Percentiles rank a stretch among this genome's conserved stretches.
Conservation (phyloP, 2,329 filamentous ascomycete species). For the Atkinsonella texensis region DNA sequence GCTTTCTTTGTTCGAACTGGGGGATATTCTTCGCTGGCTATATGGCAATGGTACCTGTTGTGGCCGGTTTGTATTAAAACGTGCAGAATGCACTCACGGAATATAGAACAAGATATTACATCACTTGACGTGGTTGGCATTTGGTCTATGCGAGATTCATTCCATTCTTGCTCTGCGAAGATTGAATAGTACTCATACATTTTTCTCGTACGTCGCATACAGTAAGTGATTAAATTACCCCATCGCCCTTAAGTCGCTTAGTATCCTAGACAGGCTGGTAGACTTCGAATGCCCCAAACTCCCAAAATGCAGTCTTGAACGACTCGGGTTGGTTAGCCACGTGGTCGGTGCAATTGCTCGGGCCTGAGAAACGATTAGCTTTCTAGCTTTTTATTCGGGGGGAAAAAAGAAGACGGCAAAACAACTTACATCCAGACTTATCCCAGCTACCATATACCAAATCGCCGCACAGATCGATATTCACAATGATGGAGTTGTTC, state of each 20-base stretch:
- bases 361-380: slow-evolving; percentile 23
- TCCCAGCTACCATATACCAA: slow-evolving; percentile 36
- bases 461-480: slow-evolving; percentile 53
- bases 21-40: not conserved
- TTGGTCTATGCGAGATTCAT: too few relatives aligned
- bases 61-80: not conserved
- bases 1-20: not conserved
- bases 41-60: not conserved
- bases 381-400: not conserved
- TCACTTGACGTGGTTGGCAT: too few relatives aligned
- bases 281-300: slow-evolving; percentile 48
- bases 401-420: too few relatives aligned
- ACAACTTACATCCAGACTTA: slow-evolving; percentile 30
- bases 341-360: slow-evolving; percentile 42
- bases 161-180: too few relatives aligned
- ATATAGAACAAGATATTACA: too few relatives aligned
- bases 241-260: too few relatives aligned
- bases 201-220: too few relatives aligned
- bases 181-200: too few relatives aligned
- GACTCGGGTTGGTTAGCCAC: slow-evolving; percentile 44
- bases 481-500: slow-evolving; percentile 54
- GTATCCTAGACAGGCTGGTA: slow-evolving; percentile 25
- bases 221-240: too few relatives aligned
- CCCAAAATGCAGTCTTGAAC: slow-evolving; percentile 52
- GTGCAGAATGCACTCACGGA: too few relatives aligned